These are phyloP conservation scores for Aspergillus asperescens DNA, from an alignment of 495 filamentous ascomycete species.

Conservation along the genomic window DNA sequence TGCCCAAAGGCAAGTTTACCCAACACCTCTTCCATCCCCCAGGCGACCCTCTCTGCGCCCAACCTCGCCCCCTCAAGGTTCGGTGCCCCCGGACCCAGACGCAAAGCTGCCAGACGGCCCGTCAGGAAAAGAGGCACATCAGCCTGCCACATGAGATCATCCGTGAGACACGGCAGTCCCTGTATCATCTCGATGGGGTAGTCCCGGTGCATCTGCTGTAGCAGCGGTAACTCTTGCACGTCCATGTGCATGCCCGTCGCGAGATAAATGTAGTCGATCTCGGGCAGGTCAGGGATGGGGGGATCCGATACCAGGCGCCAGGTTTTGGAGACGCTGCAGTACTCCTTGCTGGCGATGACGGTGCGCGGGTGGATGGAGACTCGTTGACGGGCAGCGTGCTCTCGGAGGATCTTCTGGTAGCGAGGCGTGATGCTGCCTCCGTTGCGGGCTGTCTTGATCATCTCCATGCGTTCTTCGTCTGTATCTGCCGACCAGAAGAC, in stretches of 20 bases:
- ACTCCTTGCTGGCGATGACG: slow-evolving; percentile 34
- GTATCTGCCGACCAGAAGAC: slow-evolving; percentile 58
- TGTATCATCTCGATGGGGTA: slow-evolving; percentile 49
- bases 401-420: slow-evolving; percentile 50
- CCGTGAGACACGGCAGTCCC: slow-evolving; percentile 56
- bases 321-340: slow-evolving; percentile 31
- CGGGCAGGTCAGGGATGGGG: slow-evolving; percentile 43
- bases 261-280: slow-evolving; percentile 60
- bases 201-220: slow-evolving; percentile 45
- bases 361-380: slow-evolving; percentile 49
- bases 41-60: slow-evolving; percentile 58
- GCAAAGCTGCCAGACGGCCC: slow-evolving; percentile 52
- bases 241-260: slow-evolving; percentile 54
- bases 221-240: slow-evolving; percentile 44
- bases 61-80: slow-evolving; percentile 60
- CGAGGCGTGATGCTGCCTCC: slow-evolving; percentile 58
- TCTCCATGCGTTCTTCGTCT: slow-evolving; percentile 53
- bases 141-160: slow-evolving; percentile 57
- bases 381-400: slow-evolving; percentile 39
- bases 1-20: slow-evolving; percentile 15
- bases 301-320: slow-evolving; percentile 50
- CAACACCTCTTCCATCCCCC: slow-evolving; percentile 51
- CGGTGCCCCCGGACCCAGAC: slow-evolving; percentile 55
- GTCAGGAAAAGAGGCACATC: slow-evolving; percentile 59
- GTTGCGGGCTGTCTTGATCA: slow-evolving; percentile 51